Conservation (phyloP, 1,139 yeast species). For the Protomyces macrosporus region DNA sequence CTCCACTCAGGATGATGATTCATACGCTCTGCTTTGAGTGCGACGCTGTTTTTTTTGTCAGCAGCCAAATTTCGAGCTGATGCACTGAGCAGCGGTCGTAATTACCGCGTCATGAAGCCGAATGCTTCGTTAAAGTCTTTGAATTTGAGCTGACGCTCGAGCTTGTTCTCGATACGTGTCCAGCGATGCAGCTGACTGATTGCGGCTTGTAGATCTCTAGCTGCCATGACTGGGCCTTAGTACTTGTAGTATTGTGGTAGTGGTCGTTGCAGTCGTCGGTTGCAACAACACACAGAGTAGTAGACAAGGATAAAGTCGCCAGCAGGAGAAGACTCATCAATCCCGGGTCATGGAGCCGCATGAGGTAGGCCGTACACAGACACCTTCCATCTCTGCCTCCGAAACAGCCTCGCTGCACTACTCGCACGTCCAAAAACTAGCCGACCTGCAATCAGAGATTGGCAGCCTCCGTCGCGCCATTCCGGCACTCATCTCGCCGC, state of each 20-base stretch:
- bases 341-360: too few species aligned
- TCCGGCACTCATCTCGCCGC: constrained; percentile 20
- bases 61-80: too few species aligned
- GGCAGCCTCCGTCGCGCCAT: constrained; percentile 11
- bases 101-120: not conserved
- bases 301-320: too few species aligned
- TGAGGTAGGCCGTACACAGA: not conserved
- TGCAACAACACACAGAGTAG: too few species aligned
- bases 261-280: too few species aligned
- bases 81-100: not conserved
- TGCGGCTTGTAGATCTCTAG: not conserved
- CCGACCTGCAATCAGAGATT: constrained; percentile 7
- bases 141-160: not conserved
- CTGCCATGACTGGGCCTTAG: too few species aligned
- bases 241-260: too few species aligned
- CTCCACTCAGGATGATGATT: constrained; percentile 28
- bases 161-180: not conserved
- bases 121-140: not conserved
- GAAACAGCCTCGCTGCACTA: constrained; percentile 11
- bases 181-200: not conserved
- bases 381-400: not conserved
- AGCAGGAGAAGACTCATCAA: too few species aligned
- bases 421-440: constrained; percentile 14
- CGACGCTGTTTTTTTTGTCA: not conserved
- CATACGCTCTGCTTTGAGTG: constrained; percentile 12